These are phyloP conservation scores for Basipetospora chlamydospora DNA, from an alignment of 2,329 filamentous ascomycete genomes.

Conservation along the genomic window DNA sequence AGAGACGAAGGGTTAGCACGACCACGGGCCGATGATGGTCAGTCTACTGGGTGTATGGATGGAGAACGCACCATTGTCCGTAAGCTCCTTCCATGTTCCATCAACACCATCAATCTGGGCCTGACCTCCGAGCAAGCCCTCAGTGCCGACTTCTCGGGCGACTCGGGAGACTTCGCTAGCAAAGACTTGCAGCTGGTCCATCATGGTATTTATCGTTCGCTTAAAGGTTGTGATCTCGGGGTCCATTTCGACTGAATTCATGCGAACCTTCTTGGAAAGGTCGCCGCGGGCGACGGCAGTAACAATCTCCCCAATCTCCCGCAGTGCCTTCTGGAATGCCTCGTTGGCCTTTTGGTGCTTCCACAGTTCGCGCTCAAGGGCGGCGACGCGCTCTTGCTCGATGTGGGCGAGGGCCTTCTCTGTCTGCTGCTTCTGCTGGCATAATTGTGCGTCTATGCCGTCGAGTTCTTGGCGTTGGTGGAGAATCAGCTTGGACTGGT, in stretches of 20 bases:
- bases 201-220: constrained; percentile 97
- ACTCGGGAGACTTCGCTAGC: constrained; percentile 91
- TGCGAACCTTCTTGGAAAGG: constrained; percentile 89
- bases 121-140: constrained; percentile 86
- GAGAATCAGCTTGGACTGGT: constrained; percentile 83
- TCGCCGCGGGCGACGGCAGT: constrained; percentile 92
- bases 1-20: background rate
- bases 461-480: constrained; percentile 76
- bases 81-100: constrained; percentile 95
- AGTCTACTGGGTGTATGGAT: background rate
- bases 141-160: constrained; percentile 88
- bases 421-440: constrained; percentile 73
- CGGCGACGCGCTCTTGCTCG: constrained; percentile 75
- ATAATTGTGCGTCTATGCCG: constrained; percentile 71
- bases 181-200: constrained; percentile 94
- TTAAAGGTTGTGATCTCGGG: constrained; percentile 97
- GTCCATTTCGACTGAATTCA: constrained; percentile 94
- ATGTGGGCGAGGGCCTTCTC: constrained; percentile 69
- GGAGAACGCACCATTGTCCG: constrained; percentile 50
- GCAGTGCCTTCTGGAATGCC: constrained; percentile 92
- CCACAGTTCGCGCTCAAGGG: constrained; percentile 81
- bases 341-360: constrained; percentile 98
- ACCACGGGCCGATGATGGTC: background rate
- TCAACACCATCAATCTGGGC: constrained; percentile 88
- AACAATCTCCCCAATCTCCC: constrained; percentile 94